These are phyloP conservation scores for Colletotrichum lentis DNA, from an alignment of 2,329 filamentous ascomycete genomes.

Conservation along the genomic window DNA sequence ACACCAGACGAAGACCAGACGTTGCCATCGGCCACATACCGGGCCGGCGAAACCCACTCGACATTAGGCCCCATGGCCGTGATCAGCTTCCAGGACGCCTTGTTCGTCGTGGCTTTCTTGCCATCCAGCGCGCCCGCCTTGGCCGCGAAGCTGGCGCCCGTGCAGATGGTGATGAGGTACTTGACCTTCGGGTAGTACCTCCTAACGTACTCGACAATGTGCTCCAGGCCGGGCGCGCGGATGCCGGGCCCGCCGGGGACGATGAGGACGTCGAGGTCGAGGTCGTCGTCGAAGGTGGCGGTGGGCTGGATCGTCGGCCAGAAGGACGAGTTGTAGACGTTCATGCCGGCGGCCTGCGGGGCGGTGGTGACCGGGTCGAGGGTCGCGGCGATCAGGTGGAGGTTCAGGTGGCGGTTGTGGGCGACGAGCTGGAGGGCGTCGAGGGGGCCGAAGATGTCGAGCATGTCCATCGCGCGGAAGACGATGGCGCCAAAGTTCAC, in stretches of 20 bases:
- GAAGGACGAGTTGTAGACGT: constrained; percentile 49
- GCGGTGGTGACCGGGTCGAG: constrained; percentile 53
- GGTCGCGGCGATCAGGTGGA: constrained; percentile 53
- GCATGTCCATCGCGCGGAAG: constrained; percentile 39
- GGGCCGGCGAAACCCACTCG: constrained; percentile 67
- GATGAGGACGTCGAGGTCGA: constrained; percentile 69
- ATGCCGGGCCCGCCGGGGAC: constrained; percentile 69
- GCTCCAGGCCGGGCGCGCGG: constrained; percentile 45
- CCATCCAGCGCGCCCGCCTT: constrained; percentile 68
- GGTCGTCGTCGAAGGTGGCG: constrained; percentile 61
- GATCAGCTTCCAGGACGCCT: constrained; percentile 61
- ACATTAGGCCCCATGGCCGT: constrained; percentile 59
- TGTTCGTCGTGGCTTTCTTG: constrained; percentile 71
- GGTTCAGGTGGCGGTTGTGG: constrained; percentile 44
- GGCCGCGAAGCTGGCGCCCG: constrained; percentile 67
- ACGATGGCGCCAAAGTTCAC: constrained; percentile 38
- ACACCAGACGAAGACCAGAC: constrained; percentile 71
- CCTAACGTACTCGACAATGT: constrained; percentile 53
- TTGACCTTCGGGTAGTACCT: constrained; percentile 57
- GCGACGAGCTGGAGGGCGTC: constrained; percentile 40
- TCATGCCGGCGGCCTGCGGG: constrained; percentile 41
- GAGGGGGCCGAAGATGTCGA: constrained; percentile 41
- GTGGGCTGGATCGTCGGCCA: constrained; percentile 51
- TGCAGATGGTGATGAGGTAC: constrained; percentile 72
- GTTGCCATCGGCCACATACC: constrained; percentile 72